phyloP scores from a whole-genome alignment of 208 protist species.

The Naegleria fowleri region DNA sequence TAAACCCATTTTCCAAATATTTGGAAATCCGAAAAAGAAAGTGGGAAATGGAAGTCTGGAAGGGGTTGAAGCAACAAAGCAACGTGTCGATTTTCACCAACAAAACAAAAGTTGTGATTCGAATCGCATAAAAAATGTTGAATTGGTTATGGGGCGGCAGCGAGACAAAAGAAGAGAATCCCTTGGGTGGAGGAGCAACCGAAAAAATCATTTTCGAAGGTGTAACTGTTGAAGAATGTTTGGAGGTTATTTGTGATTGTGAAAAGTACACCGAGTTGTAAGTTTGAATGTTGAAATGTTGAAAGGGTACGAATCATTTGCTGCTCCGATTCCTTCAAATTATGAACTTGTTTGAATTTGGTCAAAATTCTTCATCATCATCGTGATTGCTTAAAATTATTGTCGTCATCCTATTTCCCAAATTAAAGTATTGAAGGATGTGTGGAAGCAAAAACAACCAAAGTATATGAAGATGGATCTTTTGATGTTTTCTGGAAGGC shows the following conservation, averaged over 20 bases:
- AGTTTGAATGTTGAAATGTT: not conserved
- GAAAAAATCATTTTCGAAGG: constrained; percentile 10
- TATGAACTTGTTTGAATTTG: no score
- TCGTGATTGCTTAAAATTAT: no score
- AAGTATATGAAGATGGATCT: not conserved
- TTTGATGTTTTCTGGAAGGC: constrained; percentile 16
- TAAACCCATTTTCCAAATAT: no score
- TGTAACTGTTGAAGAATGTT: not conserved
- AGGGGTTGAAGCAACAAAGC: no score
- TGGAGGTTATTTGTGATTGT: not conserved
- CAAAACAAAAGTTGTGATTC: no score
- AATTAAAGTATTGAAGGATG: not conserved
- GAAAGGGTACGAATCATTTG: not conserved
- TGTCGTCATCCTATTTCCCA: not conserved
- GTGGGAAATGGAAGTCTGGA: no score
- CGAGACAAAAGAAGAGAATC: not conserved
- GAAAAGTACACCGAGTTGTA: not conserved
- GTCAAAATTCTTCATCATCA: no score
- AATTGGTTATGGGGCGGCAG: not conserved
- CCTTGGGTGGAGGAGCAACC: not conserved
- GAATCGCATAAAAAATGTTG: constrained; percentile 16
- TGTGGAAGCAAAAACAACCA: not conserved
- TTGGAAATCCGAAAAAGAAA: no score
- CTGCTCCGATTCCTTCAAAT: no score
- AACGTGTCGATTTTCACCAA: no score